Base-by-base conservation (phyloP, 2,329 filamentous ascomycete species). In the Colletotrichum higginsianum region DNA sequence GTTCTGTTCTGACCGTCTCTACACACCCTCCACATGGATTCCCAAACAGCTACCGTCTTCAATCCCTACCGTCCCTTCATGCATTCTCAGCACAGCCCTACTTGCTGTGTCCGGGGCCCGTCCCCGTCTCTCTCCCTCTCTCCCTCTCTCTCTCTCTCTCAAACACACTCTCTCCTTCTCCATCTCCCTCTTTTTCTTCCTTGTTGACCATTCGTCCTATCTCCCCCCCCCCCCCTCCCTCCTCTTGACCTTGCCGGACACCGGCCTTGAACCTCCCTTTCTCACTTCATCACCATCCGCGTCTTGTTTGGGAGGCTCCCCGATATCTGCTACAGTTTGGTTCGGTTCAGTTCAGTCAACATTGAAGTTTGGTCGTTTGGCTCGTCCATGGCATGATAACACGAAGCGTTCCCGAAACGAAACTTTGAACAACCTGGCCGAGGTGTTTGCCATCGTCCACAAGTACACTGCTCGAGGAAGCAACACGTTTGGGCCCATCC, bases 31-130 rank as follows among this genome's bases (percentile, higher is more conserved):
- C 73, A 67, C 74, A 73, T 75, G 73, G 73, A 77, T 74, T 76
- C 73, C 68, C 75, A 77, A 76, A 78, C 76, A 76, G 73, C 75
- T 75, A 75, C 72, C 67, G 75, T 77, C 76, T 78, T 78, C 75
- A 78, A 75, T 77, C 74, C 76, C 74, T 75, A 65, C 73, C 74
- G 72, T 76, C 75, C 68, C 68, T 78, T 79, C 72, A 80, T 80
- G 79, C 78, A 76, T 74, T 75, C 68, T 71, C 72, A 74, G 75
- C 78, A 80, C 75, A 78, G 77, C 77, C 77, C 76, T 77, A 71
- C 74, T 76, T 70, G 57, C 70, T 49, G 47, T 66, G 55, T 71
- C 66, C 71, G 49, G 52, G 58, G 65, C 68, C 52, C 58, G 67
- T 64, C 68, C 62, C 67, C 63, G 71, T 55, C 73, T 73, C 53